Base-by-base conservation (phyloP, 768 basidiomycete genomes). In the Xerocomus brunneocitrinus region DNA sequence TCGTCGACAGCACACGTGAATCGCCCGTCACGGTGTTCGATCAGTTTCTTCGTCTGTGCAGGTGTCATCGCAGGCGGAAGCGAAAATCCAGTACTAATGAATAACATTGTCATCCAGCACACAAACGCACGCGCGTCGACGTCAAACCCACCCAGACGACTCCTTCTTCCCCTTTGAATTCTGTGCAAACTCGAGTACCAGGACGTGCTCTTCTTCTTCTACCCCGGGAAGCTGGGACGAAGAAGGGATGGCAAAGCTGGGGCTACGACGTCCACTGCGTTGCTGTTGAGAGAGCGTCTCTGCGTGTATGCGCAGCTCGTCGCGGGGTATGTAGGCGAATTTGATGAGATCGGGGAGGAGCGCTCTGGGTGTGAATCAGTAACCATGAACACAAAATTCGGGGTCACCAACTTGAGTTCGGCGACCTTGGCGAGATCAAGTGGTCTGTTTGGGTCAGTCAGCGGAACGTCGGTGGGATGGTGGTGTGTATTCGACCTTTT, bases 311-410 rank as follows among this genome's bases (percentile, higher is more conserved):
- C 79, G 79, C 12, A 89, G 67, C 42, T 87, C 79, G 43, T 79
- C 75, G 30, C 73, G 69, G 50, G 87, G 83, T 57, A 87, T 84
- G 63, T 93, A 95, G 7, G 90, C 85, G 61, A 95, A 95, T 48
- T 79, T 84, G 60, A 95, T 74, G 38, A 91, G 73, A 52, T 87
- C 83, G 1, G 92, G 92, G 13, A 94, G 71, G n/a, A 95, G 76
- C 8, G 89, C 82, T 69, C 90, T 91, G 52, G 5, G 22, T 28
- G 8, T 39, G 38, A 28, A 42, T 53, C 39, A 53, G 38, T 42
- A 1, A 4, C 1, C 0, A 44, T 8, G 28, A 4, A 40, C 44
- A 38, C 16, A 52, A 25, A 9, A 13, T 25, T 6, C 0, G 28
- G 46, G 16, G 34, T 24, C 9, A 34, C 62, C 55, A 54, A 92